phyloP scores from a whole-genome alignment of 2,329 filamentous ascomycete species.

The Teratosphaeria viscida region DNA sequence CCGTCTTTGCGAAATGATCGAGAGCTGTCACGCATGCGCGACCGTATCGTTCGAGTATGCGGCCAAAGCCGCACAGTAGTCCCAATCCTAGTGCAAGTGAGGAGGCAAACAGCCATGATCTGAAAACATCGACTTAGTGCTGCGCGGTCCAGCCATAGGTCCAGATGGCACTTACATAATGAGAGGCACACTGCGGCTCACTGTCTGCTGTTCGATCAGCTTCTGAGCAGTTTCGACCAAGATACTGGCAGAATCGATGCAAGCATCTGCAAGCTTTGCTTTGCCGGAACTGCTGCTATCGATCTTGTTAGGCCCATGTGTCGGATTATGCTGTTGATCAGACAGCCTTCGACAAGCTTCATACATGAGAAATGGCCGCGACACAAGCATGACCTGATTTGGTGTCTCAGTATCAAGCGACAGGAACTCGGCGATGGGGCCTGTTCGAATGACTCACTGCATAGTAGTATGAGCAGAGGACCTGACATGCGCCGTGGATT shows the following conservation, averaged over 20 bases:
- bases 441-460: constrained; percentile 26
- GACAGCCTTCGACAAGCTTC: constrained; percentile 31
- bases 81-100: constrained; percentile 20
- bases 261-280: constrained; percentile 20
- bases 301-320: constrained; percentile 5
- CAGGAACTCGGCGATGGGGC: not conserved
- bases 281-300: constrained; percentile 12
- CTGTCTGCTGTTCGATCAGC: constrained; percentile 8
- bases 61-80: constrained; percentile 16
- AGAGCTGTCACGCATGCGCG: constrained; percentile 13
- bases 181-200: constrained; percentile 13
- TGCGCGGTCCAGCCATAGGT: not conserved
- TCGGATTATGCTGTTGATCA: constrained; percentile 14
- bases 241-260: constrained; percentile 18
- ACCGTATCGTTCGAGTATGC: constrained; percentile 14
- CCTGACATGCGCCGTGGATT: constrained; percentile 39
- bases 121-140: constrained; percentile 1
- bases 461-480: constrained; percentile 43
- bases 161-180: constrained; percentile 11
- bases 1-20: constrained; percentile 18
- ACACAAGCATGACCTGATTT: constrained; percentile 33
- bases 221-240: constrained; percentile 16
- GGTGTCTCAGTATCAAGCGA: not conserved
- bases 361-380: constrained; percentile 44
- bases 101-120: constrained; percentile 22